A percentile compares a stretch with the other conserved stretches of the same genome.
Conservation (phyloP, 768 basidiomycete species). For the Mycena polygramma region DNA sequence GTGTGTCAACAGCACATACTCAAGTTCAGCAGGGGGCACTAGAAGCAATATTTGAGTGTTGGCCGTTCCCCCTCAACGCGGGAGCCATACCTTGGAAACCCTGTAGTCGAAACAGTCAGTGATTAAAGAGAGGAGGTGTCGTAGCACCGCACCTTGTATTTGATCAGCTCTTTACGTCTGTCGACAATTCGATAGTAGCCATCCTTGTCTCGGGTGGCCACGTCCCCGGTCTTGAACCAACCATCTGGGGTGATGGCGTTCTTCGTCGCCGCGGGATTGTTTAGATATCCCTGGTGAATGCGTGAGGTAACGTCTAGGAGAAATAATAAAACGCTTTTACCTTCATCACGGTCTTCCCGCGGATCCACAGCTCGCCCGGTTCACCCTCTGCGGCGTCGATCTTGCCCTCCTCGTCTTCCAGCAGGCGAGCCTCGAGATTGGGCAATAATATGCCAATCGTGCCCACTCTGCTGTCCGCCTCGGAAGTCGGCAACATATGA, state of each 20-base stretch:
- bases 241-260: slow-evolving; percentile 77
- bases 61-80: neutral
- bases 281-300: slow-evolving; percentile 73
- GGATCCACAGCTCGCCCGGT: slow-evolving; percentile 86
- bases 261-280: slow-evolving; percentile 77
- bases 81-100: slow-evolving; percentile 77
- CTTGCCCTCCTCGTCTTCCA: slow-evolving; percentile 66
- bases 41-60: slow-evolving; percentile 9
- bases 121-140: neutral
- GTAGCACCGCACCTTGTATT: slow-evolving; percentile 67
- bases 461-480: slow-evolving; percentile 66
- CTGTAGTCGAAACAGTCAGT: slow-evolving; percentile 45
- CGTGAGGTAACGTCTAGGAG: neutral
- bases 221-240: slow-evolving; percentile 94
- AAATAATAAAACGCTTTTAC: slow-evolving; percentile 47
- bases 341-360: slow-evolving; percentile 87
- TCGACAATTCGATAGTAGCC: slow-evolving; percentile 76
- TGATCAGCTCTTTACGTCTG: slow-evolving; percentile 80
- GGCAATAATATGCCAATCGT: slow-evolving; percentile 79
- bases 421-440: slow-evolving; percentile 80
- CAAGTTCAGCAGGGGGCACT: slow-evolving; percentile 92
- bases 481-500: slow-evolving; percentile 63
- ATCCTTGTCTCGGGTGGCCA: slow-evolving; percentile 73
- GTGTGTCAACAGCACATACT: slow-evolving; percentile 80
- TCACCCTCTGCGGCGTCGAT: slow-evolving; percentile 66